phyloP scores from a whole-genome alignment of 352 stramenopile species.

The Pythium sukuiense region DNA sequence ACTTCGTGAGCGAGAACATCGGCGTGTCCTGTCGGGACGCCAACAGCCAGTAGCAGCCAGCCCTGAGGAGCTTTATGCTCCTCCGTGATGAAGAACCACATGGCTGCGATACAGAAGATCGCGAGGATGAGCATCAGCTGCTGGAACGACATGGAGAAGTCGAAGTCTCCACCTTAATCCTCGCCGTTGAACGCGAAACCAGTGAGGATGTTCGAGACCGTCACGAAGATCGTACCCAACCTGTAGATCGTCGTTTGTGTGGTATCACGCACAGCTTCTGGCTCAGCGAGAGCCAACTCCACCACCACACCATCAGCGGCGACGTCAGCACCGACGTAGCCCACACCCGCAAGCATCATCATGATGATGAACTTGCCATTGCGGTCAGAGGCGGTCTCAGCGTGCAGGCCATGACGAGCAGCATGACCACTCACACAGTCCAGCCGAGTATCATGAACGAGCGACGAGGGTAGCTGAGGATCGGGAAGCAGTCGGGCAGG shows the following conservation, averaged over 20 bases:
- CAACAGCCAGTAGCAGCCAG: no score
- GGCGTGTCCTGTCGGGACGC: no score
- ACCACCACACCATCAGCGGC: neutral
- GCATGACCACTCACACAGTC: neutral
- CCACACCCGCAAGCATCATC: neutral
- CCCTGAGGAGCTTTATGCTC: no score
- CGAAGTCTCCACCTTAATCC: no score
- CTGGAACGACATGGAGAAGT: neutral
- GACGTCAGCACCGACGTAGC: neutral
- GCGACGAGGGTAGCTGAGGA: neutral
- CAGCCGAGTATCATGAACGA: neutral
- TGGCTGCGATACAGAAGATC: neutral
- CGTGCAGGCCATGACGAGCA: slow-evolving; percentile 1
- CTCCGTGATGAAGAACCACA: slow-evolving; percentile 2
- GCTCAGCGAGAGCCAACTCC: neutral
- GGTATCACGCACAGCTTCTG: neutral
- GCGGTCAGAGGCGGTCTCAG: neutral
- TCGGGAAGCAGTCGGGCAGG: neutral
- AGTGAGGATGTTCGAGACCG: neutral
- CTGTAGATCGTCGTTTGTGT: slow-evolving; percentile 1
- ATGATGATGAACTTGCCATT: slow-evolving; percentile 3
- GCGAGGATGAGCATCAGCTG: slow-evolving; percentile 2
- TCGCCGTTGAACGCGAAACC: slow-evolving; percentile 3
- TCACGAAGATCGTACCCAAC: slow-evolving; percentile 1
- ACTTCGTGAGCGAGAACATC: no score